Base-by-base conservation (phyloP, 495 filamentous ascomycete genomes). In the Haplographium delicatum region DNA sequence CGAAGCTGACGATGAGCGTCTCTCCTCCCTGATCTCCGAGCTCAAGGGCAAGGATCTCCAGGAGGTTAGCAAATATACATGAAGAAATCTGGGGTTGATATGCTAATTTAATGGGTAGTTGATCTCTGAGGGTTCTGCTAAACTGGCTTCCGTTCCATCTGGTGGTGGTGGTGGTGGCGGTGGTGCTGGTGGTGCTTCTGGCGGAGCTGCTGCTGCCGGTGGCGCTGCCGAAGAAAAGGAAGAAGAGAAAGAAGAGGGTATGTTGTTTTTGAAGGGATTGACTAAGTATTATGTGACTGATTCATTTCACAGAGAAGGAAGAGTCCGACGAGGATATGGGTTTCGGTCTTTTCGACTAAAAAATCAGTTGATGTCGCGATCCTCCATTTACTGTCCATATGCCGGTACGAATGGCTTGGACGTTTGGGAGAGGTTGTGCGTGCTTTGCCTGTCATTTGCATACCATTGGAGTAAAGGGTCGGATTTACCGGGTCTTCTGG, bases 261-360 rank as follows among this genome's bases (percentile, higher is more conserved):
- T 27, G 74, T 26, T 28, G 10, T n/a, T 18, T 40, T 8, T 24
- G 22, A 16, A 10, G 20, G 7, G 27, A 8, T 2, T 30, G 6
- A 4, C 13, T 9, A 1, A 15, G 4, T 51, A 22, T 27, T 16
- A 33, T 43, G 25, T n/a, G 6, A 51, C 56, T 76, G 68, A 64
- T 70, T 63, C 33, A 41, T 19, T 5, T 10, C 38, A 25, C 56
- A 79, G 75, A 73, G 66, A 78, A 75, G 72, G 75, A 84, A 74
- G 93, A 97, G 82, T 97, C 93, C 67, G 93, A 99, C 73, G 93
- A 99, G 69, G 93, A 99, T 69, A 99, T 99, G 93, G 93, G 93
- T 67, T 96, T 99, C 80, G 93, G 93, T 85, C 90, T 99, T 53
- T 97, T 97, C 85, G 91, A 96, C 78, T 96, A 88, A 81, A 50